Conservation (phyloP, 2,329 filamentous ascomycete species). For the Penicillium aurantiogriseum region DNA sequence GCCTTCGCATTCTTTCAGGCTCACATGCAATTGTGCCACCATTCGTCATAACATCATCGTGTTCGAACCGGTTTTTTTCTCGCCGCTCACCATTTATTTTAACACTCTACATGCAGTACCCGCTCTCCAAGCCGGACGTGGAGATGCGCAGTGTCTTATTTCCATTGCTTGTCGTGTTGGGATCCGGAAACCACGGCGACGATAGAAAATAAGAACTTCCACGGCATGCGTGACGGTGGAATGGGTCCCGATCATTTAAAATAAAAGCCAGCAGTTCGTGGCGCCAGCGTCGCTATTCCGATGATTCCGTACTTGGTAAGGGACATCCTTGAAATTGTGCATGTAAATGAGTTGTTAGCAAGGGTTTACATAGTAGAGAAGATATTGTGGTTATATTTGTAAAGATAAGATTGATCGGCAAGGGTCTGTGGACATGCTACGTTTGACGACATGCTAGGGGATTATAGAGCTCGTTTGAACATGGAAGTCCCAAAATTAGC, state of each 20-base stretch:
- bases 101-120: slow-evolving; percentile 54
- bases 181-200: slow-evolving; percentile 46
- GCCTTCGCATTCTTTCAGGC: slow-evolving; percentile 36
- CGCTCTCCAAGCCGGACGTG: slow-evolving; percentile 45
- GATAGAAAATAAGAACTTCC: slow-evolving; percentile 41
- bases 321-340: slow-evolving; percentile 52
- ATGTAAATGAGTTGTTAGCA: neutral
- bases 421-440: too few relatives aligned
- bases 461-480: neutral
- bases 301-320: slow-evolving; percentile 51
- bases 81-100: slow-evolving; percentile 54
- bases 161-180: slow-evolving; percentile 34
- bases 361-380: too few relatives aligned
- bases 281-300: slow-evolving; percentile 61
- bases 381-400: too few relatives aligned
- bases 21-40: slow-evolving; percentile 52
- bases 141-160: slow-evolving; percentile 44
- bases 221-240: slow-evolving; percentile 41
- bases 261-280: slow-evolving; percentile 50
- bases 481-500: neutral
- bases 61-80: slow-evolving; percentile 55
- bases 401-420: too few relatives aligned
- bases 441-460: too few relatives aligned
- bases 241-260: slow-evolving; percentile 52
- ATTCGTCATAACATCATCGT: slow-evolving; percentile 46